Evolutionary conservation across 306 rosid genomes (phyloP), one percentile per base, ranked within the genome.

Genomic region (Lathyrus tuberosus): DNA sequence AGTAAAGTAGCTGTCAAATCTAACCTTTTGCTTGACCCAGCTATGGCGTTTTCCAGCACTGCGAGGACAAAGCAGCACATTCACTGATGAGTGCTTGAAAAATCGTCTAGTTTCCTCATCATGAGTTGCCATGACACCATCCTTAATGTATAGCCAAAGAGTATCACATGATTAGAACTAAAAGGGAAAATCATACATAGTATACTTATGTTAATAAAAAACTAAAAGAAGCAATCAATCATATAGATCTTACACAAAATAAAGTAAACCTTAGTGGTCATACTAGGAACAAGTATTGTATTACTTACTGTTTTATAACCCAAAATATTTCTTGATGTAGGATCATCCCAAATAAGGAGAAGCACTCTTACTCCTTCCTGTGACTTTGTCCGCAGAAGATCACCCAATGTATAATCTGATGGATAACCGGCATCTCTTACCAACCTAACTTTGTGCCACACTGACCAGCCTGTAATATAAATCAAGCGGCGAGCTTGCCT

Each of bases 301-400:
- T 43, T 51, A 84, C 97, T 90, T 67, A 90, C 98, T 5, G 96
- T 90, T 84, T 79, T 81, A 67, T 85, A 88, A 62, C 98, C 96
- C 73, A 93, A 80, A 76, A 93, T 90, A 79, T 78, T 93, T 76
- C 97, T 88, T 31, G 97, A 93, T n/a, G 98, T 86, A 30, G 96
- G 98, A 74, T 93, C 98, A 78, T 93, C 98, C 98, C 98, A 93
- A 61, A 93, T 64, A 84, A 93, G 98, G 65, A 93, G 91, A 80
- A 93, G 86, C 78, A 93, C 98, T 72, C 98, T 88, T 71, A 93
- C 96, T 76, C 98, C 98, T 79, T 93, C 98, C 68, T 90, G 97
- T 46, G 98, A 93, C 82, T 90, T 93, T 51, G 88, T 65, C 79
- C 81, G 85, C 71, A 93, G 80, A 74, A 93, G 86, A 44, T 93